Base-by-base conservation (phyloP, 176 grass and related monocot species). In the Phoenix dactylifera region DNA sequence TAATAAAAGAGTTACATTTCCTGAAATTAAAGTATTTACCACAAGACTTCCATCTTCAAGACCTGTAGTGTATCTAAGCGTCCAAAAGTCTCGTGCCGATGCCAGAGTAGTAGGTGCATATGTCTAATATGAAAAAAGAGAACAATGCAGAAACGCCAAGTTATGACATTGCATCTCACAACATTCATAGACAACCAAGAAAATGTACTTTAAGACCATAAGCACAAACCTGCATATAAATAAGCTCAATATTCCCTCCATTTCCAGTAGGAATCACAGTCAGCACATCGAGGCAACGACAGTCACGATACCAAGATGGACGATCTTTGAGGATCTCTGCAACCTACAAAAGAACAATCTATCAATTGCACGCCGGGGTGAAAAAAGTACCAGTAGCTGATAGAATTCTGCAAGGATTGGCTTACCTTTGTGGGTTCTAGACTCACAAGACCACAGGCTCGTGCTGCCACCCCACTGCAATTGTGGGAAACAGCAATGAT, bases 61-160 rank as follows among this genome's bases (percentile, higher is more conserved):
- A 52, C 63, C 49, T 2, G 63, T 52, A 26, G 63, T 65, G 49
- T 65, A 65, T 52, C 63, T 52, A 22, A 65, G 20, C 16, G 49
- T 65, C 63, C 63, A 65, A 26, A 65, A 65, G 63, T 65, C 63
- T 17, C 63, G 63, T 51, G 63, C 63, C 10, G 63, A 25, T 65
- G 63, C 63, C 63, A 65, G 52, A 65, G 63, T 65, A 29, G 63
- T 65, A 52, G 63, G 63, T 17, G 63, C 63, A 52, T 65, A 65
- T 24, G 63, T 65, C 63, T 65, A 14, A 44, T 0, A 44, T 44
- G 35, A 9, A 44, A 44, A 44, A 44, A 44, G 35, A 44, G 35
- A 44, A 12, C 10, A 44, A 10, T 44, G 9, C 10, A 44, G 35
- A 9, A 44, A 44, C 7, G 1, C 35, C 35, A 14, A 10, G 6